phyloP scores from a whole-genome alignment of 495 filamentous ascomycete genomes.

The Cladorrhinum samala region DNA sequence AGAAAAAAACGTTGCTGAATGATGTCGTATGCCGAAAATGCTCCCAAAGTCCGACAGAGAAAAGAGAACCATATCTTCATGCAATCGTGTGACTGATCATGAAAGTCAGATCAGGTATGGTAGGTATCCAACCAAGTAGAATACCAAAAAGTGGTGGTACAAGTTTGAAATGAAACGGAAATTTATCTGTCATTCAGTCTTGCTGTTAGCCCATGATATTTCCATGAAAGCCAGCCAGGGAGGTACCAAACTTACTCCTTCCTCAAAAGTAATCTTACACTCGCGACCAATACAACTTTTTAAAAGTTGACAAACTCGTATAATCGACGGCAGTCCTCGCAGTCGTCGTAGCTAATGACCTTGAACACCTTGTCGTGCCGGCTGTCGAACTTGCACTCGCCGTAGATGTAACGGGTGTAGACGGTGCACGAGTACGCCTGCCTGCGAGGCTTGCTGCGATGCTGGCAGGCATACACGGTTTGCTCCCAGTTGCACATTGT shows the following conservation, averaged over 20 bases:
- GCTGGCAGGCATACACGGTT: slow-evolving; percentile 13
- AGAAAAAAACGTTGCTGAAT: too few relatives aligned
- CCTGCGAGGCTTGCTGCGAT: slow-evolving; percentile 8
- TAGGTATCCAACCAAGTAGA: too few relatives aligned
- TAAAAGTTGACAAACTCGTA: slow-evolving; percentile 17
- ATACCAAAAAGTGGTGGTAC: too few relatives aligned
- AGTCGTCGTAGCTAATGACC: slow-evolving; percentile 16
- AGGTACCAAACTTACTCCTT: not conserved
- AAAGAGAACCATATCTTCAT: too few relatives aligned
- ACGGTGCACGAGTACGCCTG: slow-evolving; percentile 18
- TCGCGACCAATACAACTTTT: not conserved
- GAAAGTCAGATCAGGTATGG: too few relatives aligned
- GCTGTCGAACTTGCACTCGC: slow-evolving; percentile 12
- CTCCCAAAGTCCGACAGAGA: too few relatives aligned
- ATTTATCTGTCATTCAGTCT: too few relatives aligned
- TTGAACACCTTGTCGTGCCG: slow-evolving; percentile 9
- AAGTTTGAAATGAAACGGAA: too few relatives aligned
- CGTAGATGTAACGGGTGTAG: slow-evolving; percentile 16
- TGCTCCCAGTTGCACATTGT: slow-evolving; percentile 20
- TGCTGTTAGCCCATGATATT: too few relatives aligned
- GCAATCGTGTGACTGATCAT: too few relatives aligned
- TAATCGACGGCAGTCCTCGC: slow-evolving; percentile 9
- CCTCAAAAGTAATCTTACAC: not conserved
- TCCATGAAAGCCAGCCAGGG: too few relatives aligned
- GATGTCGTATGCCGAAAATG: too few relatives aligned